Conservation (phyloP, 106 monocot species). For the Narthecium ossifragum region DNA sequence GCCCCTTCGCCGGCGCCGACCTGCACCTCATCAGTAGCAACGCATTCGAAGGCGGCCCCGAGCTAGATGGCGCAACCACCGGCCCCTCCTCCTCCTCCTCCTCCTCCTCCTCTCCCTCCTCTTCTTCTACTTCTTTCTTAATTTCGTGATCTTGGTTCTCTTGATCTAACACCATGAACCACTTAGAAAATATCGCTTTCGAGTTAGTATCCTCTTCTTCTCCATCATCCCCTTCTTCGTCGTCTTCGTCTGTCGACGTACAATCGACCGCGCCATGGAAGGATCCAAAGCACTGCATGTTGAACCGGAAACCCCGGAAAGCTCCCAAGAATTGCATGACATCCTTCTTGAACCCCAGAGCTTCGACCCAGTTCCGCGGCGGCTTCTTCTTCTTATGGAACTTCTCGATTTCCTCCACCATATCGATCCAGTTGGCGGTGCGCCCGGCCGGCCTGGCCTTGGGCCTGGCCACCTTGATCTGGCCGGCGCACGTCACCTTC, state of each 20-base stretch:
- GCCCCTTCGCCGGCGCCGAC: slow-evolving; percentile 67
- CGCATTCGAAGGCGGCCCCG: slow-evolving; percentile 62
- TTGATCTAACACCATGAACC: slow-evolving; percentile 73
- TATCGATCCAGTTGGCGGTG: slow-evolving; percentile 20
- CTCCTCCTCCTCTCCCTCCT: neutral
- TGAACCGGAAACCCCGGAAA: slow-evolving; percentile 37
- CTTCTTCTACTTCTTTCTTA: slow-evolving; percentile 7
- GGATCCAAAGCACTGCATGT: slow-evolving; percentile 48
- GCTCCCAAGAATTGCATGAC: slow-evolving; percentile 36
- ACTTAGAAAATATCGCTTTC: slow-evolving; percentile 43
- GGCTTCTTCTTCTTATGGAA: slow-evolving; percentile 14
- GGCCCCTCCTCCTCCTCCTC: slow-evolving; percentile 13
- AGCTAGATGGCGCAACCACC: slow-evolving; percentile 2
- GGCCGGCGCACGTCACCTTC: slow-evolving; percentile 83
- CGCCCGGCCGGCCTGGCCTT: neutral
- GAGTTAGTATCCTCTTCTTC: slow-evolving; percentile 16
- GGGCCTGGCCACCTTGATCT: slow-evolving; percentile 62
- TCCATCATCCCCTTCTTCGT: slow-evolving; percentile 28
- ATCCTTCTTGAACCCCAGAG: slow-evolving; percentile 62
- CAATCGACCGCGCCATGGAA: slow-evolving; percentile 32
- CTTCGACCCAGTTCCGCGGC: slow-evolving; percentile 36
- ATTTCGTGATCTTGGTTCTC: slow-evolving; percentile 17
- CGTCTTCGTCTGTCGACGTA: slow-evolving; percentile 30
- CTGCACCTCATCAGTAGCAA: slow-evolving; percentile 80
- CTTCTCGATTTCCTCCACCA: slow-evolving; percentile 42